These are phyloP conservation scores for Helicostylum pulchrum DNA, from an alignment of 192 early-diverging fungal species.

Conservation along the genomic window DNA sequence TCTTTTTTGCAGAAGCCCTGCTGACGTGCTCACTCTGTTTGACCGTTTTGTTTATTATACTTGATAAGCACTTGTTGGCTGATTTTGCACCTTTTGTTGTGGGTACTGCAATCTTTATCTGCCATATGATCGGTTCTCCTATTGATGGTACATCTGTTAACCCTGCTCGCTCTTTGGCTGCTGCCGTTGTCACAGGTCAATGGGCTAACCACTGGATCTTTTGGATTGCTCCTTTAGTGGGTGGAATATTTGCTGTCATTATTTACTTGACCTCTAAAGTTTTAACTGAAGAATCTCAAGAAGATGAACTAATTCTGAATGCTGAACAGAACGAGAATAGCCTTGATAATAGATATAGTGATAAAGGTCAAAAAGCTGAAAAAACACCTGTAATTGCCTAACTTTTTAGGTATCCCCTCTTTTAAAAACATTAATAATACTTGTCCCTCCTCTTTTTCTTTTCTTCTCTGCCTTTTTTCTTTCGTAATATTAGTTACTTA, in stretches of 20 bases:
- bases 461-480: too few species aligned
- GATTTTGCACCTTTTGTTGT: constrained; percentile 14
- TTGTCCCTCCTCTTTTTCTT: too few species aligned
- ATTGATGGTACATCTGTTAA: constrained; percentile 56
- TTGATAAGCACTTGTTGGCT: constrained; percentile 14
- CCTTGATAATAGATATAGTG: too few species aligned
- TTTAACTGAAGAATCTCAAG: neutral
- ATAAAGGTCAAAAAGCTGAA: too few species aligned
- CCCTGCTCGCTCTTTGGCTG: constrained; percentile 63
- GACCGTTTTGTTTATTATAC: constrained; percentile 19
- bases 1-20: constrained; percentile 18
- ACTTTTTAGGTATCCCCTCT: too few species aligned
- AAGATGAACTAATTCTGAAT: too few species aligned
- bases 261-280: constrained; percentile 9
- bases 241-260: constrained; percentile 38
- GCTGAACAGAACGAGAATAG: too few species aligned
- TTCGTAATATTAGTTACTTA: too few species aligned
- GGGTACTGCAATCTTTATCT: constrained; percentile 14
- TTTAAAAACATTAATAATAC: too few species aligned
- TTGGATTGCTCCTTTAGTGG: constrained; percentile 55
- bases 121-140: constrained; percentile 18
- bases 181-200: constrained; percentile 46
- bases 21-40: constrained; percentile 7
- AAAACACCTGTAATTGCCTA: too few species aligned
- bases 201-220: constrained; percentile 60